These are phyloP conservation scores for Fagus sylvatica DNA, from an alignment of 306 rosid species.

Conservation along the genomic window DNA sequence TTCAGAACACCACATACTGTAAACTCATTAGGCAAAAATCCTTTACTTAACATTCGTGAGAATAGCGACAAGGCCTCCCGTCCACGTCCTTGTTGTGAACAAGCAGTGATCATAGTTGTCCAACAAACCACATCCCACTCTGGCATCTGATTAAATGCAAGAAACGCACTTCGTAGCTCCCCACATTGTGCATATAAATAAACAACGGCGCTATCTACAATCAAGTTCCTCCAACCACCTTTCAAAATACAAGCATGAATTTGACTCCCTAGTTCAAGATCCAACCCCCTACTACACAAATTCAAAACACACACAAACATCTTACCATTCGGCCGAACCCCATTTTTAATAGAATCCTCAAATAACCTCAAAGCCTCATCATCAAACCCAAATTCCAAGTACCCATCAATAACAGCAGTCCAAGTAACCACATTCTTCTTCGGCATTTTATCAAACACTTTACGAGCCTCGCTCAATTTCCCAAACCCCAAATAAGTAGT, in stretches of 20 bases:
- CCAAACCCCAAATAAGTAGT: constrained; percentile 58
- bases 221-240: constrained; percentile 63
- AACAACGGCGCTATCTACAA: constrained; percentile 65
- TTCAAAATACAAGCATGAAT: constrained; percentile 71
- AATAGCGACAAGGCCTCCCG: constrained; percentile 58
- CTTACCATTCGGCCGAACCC: constrained; percentile 56
- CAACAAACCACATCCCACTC: constrained; percentile 73
- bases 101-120: constrained; percentile 88
- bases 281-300: constrained; percentile 57
- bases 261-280: constrained; percentile 69
- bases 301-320: constrained; percentile 85
- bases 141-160: constrained; percentile 58
- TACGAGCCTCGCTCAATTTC: constrained; percentile 56
- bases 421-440: constrained; percentile 71
- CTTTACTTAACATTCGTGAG: constrained; percentile 61
- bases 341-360: constrained; percentile 37
- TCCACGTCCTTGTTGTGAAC: constrained; percentile 77
- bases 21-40: constrained; percentile 72
- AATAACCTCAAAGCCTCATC: constrained; percentile 72
- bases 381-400: constrained; percentile 51
- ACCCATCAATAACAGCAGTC: constrained; percentile 85
- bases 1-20: constrained; percentile 72
- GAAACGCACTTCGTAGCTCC: constrained; percentile 55
- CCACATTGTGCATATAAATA: constrained; percentile 76
- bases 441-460: constrained; percentile 68